Conservation (phyloP, 1,284 basidiomycete genomes). For the Moesziomyces aphidis region DNA sequence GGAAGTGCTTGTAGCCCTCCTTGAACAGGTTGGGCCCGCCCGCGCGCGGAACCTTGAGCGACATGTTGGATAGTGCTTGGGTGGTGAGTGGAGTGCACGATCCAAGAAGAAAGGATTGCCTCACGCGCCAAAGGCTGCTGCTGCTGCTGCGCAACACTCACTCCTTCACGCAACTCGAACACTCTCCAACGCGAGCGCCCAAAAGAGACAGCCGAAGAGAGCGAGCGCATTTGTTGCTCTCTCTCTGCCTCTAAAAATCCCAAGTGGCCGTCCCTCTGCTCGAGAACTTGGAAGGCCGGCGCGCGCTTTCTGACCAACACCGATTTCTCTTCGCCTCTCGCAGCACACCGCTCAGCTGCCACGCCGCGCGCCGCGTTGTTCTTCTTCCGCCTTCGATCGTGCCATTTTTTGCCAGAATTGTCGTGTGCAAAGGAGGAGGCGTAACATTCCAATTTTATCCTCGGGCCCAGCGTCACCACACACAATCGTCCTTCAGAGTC, state of each 20-base stretch:
- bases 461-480: background rate
- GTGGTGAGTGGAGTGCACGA: background rate
- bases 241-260: no score
- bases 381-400: constrained; percentile 47
- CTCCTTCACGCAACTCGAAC: no score
- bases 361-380: constrained; percentile 29
- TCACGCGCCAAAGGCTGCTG: no score
- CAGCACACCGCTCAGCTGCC: background rate
- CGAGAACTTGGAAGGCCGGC: no score
- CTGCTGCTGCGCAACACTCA: no score
- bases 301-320: background rate
- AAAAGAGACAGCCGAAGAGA: no score
- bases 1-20: constrained; percentile 76
- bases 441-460: background rate
- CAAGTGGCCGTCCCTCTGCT: no score
- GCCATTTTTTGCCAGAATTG: background rate
- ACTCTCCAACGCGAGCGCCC: no score
- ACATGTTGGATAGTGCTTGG: constrained; percentile 73
- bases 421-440: background rate
- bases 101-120: constrained; percentile 5
- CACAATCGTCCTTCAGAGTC: background rate
- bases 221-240: no score
- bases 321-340: background rate
- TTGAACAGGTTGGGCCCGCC: constrained; percentile 93
- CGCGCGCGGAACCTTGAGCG: constrained; percentile 91